Evolutionary conservation across 2,329 filamentous ascomycete species (phyloP).

Genomic region (Aspergillus hortae): DNA sequence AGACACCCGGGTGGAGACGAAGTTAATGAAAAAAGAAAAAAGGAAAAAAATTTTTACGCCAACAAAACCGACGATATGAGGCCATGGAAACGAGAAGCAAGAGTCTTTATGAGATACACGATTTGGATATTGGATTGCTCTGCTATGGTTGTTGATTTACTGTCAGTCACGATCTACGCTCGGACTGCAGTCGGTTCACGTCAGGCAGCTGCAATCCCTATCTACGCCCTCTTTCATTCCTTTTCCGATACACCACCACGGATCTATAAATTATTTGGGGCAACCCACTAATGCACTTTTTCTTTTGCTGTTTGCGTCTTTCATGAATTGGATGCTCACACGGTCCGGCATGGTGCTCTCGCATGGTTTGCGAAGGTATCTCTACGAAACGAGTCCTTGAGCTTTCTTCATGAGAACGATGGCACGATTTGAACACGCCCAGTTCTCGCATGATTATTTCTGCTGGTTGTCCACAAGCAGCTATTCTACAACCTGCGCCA

Average conservation of each 20-base stretch:
- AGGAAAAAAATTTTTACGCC: conserved; percentile 6
- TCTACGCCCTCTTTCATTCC: conserved; percentile 9
- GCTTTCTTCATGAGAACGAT: too few species aligned
- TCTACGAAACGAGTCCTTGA: too few species aligned
- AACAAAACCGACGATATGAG: conserved; percentile 20
- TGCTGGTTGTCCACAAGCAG: neutral
- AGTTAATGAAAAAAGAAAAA: neutral
- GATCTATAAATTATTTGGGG: conserved; percentile 33
- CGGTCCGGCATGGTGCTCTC: too few species aligned
- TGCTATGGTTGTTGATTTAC: neutral
- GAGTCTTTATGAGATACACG: conserved; percentile 32
- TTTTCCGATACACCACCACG: conserved; percentile 16
- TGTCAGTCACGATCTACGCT: neutral
- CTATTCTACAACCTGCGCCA: neutral
- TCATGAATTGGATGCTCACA: conserved; percentile 1
- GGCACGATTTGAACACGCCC: neutral
- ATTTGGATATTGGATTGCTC: conserved; percentile 20
- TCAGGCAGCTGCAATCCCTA: conserved; percentile 10
- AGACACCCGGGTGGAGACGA: neutral
- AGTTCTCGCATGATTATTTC: neutral
- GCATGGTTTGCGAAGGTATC: too few species aligned
- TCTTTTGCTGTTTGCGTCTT: conserved; percentile 12
- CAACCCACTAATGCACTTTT: conserved; percentile 31
- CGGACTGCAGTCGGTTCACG: conserved; percentile 7
- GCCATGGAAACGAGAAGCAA: conserved; percentile 28